These are phyloP conservation scores for Xylaria digitata DNA, from an alignment of 2,329 filamentous ascomycete genomes.

Conservation along the genomic window DNA sequence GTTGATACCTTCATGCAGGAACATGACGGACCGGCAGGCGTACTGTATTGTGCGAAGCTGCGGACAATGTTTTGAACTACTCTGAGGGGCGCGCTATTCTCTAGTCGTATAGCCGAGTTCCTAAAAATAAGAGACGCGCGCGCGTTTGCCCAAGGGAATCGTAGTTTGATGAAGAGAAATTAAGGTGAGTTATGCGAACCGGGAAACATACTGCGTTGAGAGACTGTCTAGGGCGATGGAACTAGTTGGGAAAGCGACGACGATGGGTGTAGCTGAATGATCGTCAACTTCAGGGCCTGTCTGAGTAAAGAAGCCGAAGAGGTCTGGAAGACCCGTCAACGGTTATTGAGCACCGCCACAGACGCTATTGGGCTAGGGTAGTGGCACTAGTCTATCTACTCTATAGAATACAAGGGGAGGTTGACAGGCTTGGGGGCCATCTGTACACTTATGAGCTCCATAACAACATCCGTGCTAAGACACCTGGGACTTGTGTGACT, in stretches of 20 bases:
- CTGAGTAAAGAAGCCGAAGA: slow-evolving; percentile 33
- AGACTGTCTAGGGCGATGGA: slow-evolving; percentile 10
- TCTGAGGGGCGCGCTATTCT: slow-evolving; percentile 2
- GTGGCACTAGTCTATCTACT: neutral
- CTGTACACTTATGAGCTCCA: slow-evolving; percentile 7
- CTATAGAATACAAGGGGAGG: neutral
- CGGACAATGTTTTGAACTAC: neutral
- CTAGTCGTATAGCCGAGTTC: neutral
- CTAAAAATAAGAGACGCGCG: slow-evolving; percentile 27
- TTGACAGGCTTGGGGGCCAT: slow-evolving; percentile 5
- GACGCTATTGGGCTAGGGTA: slow-evolving; percentile 16
- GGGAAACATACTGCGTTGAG: slow-evolving; percentile 17
- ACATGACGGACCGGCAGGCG: neutral
- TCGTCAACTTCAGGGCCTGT: slow-evolving; percentile 28
- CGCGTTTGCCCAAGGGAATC: neutral
- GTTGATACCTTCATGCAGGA: neutral
- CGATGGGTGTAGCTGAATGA: slow-evolving; percentile 28
- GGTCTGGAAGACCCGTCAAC: slow-evolving; percentile 10
- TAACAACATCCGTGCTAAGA: slow-evolving; percentile 18
- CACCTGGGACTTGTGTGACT: neutral
- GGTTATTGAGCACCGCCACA: slow-evolving; percentile 34
- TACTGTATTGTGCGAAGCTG: neutral
- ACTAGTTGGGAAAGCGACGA: slow-evolving; percentile 16
- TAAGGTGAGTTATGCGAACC: slow-evolving; percentile 10
- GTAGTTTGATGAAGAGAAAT: slow-evolving; percentile 19